Evolutionary conservation across 345 rosid species (phyloP).

Genomic region (Melastoma malabathricum): DNA sequence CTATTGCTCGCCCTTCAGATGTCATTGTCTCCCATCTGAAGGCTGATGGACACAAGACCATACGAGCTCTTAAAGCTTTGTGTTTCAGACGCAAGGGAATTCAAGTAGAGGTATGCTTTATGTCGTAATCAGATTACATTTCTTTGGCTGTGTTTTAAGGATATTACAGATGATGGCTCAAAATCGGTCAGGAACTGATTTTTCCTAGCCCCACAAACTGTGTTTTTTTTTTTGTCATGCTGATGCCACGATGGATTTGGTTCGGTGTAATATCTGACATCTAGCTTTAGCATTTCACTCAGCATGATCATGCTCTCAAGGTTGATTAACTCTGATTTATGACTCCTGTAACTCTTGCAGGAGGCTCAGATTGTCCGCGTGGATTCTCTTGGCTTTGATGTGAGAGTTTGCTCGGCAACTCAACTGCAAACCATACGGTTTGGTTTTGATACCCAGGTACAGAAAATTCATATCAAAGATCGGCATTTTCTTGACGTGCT

Average conservation of each 20-base stretch:
- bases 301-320: no score
- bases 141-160: no score
- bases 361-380: constrained; percentile 52
- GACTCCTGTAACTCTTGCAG: constrained; percentile 16
- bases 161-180: no score
- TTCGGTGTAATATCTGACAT: no score
- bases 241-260: no score
- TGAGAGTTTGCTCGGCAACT: constrained; percentile 77
- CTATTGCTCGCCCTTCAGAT: constrained; percentile 52
- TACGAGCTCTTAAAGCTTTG: constrained; percentile 56
- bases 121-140: not conserved
- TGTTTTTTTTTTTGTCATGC: no score
- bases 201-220: no score
- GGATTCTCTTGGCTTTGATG: constrained; percentile 76
- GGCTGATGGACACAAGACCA: constrained; percentile 51
- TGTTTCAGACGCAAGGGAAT: constrained; percentile 77
- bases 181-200: no score
- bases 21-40: constrained; percentile 56
- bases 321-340: no score
- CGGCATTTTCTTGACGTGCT: not conserved
- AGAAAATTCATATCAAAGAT: not conserved
- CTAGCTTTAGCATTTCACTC: no score
- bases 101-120: constrained; percentile 66
- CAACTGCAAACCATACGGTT: constrained; percentile 72
- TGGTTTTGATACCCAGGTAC: constrained; percentile 59